Evolutionary conservation across 2,329 filamentous ascomycete genomes (phyloP).

Genomic region (Penicillium sp.): DNA sequence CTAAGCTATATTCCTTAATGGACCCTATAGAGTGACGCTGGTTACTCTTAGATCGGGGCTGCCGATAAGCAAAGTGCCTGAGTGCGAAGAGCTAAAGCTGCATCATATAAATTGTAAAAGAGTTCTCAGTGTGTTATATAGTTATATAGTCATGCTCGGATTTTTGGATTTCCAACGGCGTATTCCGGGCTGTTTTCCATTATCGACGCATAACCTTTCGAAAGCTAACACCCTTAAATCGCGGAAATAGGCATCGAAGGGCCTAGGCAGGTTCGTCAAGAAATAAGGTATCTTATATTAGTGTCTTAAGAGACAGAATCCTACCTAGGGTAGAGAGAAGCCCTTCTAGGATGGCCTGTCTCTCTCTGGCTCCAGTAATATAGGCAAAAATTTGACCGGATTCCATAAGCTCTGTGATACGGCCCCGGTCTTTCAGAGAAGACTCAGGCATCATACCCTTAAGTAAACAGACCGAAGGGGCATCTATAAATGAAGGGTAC

Average conservation of each 20-base stretch:
- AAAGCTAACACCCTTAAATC: background rate
- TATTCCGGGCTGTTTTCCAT: background rate
- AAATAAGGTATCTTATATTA: slow-evolving; percentile 7
- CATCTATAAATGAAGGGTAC: background rate
- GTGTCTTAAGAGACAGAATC: slow-evolving; percentile 7
- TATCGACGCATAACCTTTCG: background rate
- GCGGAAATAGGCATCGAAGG: background rate
- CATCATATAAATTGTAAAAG: background rate
- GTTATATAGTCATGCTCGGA: background rate
- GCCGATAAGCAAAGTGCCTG: background rate
- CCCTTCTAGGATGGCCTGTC: background rate
- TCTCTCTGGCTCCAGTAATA: background rate
- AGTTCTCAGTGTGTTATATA: background rate
- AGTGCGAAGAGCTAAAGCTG: slow-evolving; percentile 6
- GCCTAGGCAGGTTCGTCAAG: slow-evolving; percentile 3
- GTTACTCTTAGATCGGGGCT: background rate
- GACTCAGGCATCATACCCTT: slow-evolving; percentile 3
- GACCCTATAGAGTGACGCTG: background rate
- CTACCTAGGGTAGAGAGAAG: slow-evolving; percentile 1
- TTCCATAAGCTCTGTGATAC: background rate
- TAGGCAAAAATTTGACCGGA: background rate
- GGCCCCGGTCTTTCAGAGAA: background rate
- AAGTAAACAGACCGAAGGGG: background rate
- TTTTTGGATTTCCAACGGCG: background rate
- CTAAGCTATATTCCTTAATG: background rate